These are phyloP conservation scores for Ophiobolus disseminans DNA, from an alignment of 2,329 filamentous ascomycete species.

Conservation along the genomic window DNA sequence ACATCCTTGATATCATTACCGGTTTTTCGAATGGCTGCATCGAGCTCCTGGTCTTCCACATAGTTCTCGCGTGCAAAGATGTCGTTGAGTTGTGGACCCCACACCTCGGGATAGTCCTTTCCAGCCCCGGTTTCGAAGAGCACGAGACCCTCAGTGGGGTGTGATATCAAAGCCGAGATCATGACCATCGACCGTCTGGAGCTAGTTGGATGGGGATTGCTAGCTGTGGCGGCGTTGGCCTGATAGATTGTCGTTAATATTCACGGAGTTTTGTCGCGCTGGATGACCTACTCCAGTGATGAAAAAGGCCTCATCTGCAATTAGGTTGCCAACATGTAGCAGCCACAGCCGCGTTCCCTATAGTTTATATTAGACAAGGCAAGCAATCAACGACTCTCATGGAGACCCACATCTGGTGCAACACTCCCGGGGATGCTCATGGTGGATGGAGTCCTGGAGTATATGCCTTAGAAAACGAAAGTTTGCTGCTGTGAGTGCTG, in stretches of 20 bases:
- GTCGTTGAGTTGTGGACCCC: slow-evolving; percentile 40
- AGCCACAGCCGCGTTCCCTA: slow-evolving; percentile 10
- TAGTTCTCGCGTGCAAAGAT: slow-evolving; percentile 41
- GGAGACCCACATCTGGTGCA: neutral
- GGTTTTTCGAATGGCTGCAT: slow-evolving; percentile 31
- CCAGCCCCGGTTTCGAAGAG: slow-evolving; percentile 47
- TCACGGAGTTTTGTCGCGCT: neutral
- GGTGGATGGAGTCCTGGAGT: no score
- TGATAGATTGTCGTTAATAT: neutral
- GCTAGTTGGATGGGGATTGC: slow-evolving; percentile 9
- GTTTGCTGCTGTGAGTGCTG: no score
- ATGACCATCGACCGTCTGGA: slow-evolving; percentile 35
- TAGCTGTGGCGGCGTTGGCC: slow-evolving; percentile 17
- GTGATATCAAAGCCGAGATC: slow-evolving; percentile 34
- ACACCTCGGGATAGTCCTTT: slow-evolving; percentile 36
- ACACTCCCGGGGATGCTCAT: no score
- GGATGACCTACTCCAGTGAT: slow-evolving; percentile 30
- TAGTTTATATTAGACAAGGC: no score
- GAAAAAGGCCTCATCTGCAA: slow-evolving; percentile 47
- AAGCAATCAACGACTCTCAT: no score
- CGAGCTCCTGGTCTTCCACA: slow-evolving; percentile 24
- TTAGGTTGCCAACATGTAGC: slow-evolving; percentile 44
- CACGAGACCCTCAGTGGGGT: slow-evolving; percentile 45
- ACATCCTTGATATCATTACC: slow-evolving; percentile 47
- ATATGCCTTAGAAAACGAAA: no score